Evolutionary conservation across 2,329 filamentous ascomycete genomes (phyloP).

Genomic region (Zalaria sp.): DNA sequence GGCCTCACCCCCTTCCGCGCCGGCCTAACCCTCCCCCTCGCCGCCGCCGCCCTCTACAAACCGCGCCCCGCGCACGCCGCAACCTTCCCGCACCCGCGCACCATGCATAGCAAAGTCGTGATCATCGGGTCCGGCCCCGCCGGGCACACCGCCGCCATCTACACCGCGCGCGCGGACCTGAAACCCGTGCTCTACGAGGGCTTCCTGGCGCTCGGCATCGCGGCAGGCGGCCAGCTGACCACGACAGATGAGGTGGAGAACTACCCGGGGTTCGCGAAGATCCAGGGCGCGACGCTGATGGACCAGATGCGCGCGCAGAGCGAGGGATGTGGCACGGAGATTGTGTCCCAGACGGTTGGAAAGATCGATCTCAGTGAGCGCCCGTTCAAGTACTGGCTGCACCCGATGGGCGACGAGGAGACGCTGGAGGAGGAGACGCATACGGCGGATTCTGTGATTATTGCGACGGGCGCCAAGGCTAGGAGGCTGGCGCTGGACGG

Average conservation of each 20-base stretch:
- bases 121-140: slow-evolving; percentile 74
- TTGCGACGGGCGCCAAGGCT: slow-evolving; percentile 90
- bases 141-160: slow-evolving; percentile 93
- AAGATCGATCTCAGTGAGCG: slow-evolving; percentile 71
- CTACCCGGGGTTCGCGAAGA: slow-evolving; percentile 86
- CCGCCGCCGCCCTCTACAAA: slow-evolving; percentile 51
- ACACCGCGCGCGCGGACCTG: slow-evolving; percentile 85
- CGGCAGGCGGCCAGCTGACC: slow-evolving; percentile 89
- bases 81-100: slow-evolving; percentile 27
- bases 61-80: slow-evolving; percentile 13
- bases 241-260: slow-evolving; percentile 98
- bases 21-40: slow-evolving; percentile 56
- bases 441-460: slow-evolving; percentile 84
- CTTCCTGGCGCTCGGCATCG: slow-evolving; percentile 93
- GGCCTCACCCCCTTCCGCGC: slow-evolving; percentile 51
- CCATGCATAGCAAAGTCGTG: slow-evolving; percentile 88
- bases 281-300: slow-evolving; percentile 84
- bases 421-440: slow-evolving; percentile 51
- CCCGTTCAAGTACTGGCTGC: slow-evolving; percentile 77
- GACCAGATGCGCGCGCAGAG: slow-evolving; percentile 90
- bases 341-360: slow-evolving; percentile 83
- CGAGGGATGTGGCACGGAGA: slow-evolving; percentile 78
- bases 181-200: slow-evolving; percentile 95
- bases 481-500: slow-evolving; percentile 68
- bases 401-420: slow-evolving; percentile 67